Evolutionary conservation across 2,329 filamentous ascomycete species (phyloP), one percentile per base, ranked within the genome.

Genomic region (Aspergillus awamori): DNA sequence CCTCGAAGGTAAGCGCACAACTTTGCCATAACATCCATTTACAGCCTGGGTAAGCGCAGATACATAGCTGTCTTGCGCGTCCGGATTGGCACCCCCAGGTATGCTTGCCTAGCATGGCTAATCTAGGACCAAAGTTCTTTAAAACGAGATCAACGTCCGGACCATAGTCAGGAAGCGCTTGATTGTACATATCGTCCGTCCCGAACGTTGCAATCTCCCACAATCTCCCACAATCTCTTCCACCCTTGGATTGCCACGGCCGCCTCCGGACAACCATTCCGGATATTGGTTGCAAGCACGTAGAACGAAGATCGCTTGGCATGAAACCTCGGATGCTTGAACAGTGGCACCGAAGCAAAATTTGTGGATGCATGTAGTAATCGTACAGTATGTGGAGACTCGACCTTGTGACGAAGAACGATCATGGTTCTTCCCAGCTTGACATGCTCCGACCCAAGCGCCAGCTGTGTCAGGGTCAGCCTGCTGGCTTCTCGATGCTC

Each of bases 251-350:
- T 63, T 0, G 80, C 78, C 8, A 59, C 33, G 0, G 67, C 2
- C 0, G 80, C 82, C 28, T 74, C 69, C 0, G 65, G 47, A 17
- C 63, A 61, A 3, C 70, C 43, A 5, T 73, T 71, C 45, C 76
- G 70, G 0, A 86, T 71, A 3, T 79, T 65, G 1, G 69, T 77
- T 2, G 83, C 83, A 8, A 86, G 61, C 67, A 86, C 72, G 65
- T 87, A 86, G 63, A 86, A 87, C 0, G 82, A 85, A 0, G 79
- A 82, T 4, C 79, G 71, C 20, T 70, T 81, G 1, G 65, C 68
- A 60, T 86, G 81, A 2, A 60, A 65, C 1, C 7, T 67, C 1
- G 7, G 63, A 0, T 81, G 82, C 66, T 86, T 87, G 68, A 77
- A 81, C 0, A 84, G 64, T 22, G 59, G 45, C 0, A 85, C 65